Evolutionary conservation across 805 yeast genomes (phyloP), one percentile per base, ranked within the genome.

Genomic region (Myxozyma sirexii): DNA sequence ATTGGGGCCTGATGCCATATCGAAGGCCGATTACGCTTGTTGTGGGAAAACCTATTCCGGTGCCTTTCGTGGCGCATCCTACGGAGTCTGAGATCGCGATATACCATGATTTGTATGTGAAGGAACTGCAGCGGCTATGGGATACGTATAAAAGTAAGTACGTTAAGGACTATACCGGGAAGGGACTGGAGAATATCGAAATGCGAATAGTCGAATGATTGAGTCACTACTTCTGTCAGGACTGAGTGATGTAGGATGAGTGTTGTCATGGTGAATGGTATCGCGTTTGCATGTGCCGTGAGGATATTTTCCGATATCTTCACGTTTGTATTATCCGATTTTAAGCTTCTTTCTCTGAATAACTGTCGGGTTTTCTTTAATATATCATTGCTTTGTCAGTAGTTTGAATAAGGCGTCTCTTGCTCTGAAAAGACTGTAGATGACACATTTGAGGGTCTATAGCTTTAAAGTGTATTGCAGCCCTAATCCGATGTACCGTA

Each of bases 1-100:
- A 91, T 71, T 89, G 88, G 75, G 99, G 99, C 0, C 75, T 94
- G 31, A 74, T 94, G 58, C 98, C 99, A 1, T 92, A 83, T 71
- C 79, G 97, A 65, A 82, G 86, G 54, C 89, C 89, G 1, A 85
- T 94, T 56, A 80, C 88, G 63, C 79, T 94, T 13, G 96, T 59
- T 8, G 77, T 76, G 3, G 80, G 80, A 12, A 58, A 64, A 37
- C 79, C 80, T n/a, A 70, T 77, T n/a, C 67, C 69, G 3, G 72
- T 76, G 4, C 87, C 89, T 3, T 77, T 76, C 56, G 64, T 72
- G 24, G 76, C 76, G 54, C 75, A 72, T 58, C 85, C 82, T 23
- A 69, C 80, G 1, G 69, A 74, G 2, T 78, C 79, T 41, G 82
- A 80, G 54, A 78, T 91, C 17, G 86, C 87, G 55, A 78, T 84